Evolutionary conservation across 179 eudicot genomes (phyloP).

Genomic region (Carnegiea gigantea): DNA sequence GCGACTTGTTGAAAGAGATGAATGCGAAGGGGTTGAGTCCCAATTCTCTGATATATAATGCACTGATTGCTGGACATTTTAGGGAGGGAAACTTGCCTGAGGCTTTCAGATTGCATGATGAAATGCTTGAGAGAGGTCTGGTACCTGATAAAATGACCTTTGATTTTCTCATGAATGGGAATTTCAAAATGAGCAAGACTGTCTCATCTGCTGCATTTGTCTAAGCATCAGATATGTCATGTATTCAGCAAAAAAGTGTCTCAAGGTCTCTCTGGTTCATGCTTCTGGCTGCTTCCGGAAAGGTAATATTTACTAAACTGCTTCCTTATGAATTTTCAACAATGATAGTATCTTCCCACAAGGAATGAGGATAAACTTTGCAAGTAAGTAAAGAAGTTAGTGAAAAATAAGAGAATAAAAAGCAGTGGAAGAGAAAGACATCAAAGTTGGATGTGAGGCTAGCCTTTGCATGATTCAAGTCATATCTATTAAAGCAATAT

Average conservation of each 20-base stretch:
- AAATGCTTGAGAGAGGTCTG: conserved; percentile 79
- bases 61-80: conserved; percentile 68
- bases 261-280: neutral
- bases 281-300: conserved; percentile 9
- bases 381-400: too few relatives aligned
- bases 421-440: neutral
- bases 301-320: conserved; percentile 23
- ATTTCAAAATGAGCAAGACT: conserved; percentile 30
- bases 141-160: conserved; percentile 62
- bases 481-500: neutral
- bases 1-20: conserved; percentile 62
- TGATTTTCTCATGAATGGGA: conserved; percentile 65
- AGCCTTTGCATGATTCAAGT: neutral
- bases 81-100: conserved; percentile 78
- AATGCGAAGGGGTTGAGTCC: conserved; percentile 41
- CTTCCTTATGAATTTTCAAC: neutral
- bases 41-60: conserved; percentile 64
- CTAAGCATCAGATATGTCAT: conserved; percentile 14
- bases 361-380: too few relatives aligned
- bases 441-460: neutral
- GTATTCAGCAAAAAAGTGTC: neutral
- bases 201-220: conserved; percentile 2
- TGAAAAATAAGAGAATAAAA: too few relatives aligned
- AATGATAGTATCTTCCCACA: neutral
- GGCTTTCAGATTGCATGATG: conserved; percentile 80